phyloP scores from a whole-genome alignment of 2,329 filamentous ascomycete species.

The Trichoderma polysporum region DNA sequence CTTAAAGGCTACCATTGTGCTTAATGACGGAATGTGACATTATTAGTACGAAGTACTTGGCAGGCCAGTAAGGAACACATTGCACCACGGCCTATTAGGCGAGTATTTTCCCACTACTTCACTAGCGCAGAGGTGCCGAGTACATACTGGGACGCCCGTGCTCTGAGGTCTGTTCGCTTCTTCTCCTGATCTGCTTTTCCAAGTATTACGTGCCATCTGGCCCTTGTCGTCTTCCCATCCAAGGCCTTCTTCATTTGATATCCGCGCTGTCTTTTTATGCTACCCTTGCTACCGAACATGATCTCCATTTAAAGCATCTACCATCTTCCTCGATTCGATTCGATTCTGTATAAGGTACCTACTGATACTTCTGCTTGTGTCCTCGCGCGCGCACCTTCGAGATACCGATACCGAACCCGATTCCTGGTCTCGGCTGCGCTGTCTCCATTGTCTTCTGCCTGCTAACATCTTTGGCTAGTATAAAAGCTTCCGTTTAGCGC shows the following conservation, averaged over 20 bases:
- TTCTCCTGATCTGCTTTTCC: conserved; percentile 13
- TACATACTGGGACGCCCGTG: conserved; percentile 8
- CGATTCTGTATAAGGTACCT: conserved; percentile 24
- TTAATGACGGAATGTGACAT: conserved; percentile 19
- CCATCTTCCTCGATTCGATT: conserved; percentile 15
- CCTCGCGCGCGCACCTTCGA: background rate
- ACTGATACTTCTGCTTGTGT: background rate
- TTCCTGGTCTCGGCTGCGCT: background rate
- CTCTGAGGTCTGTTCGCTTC: conserved; percentile 14
- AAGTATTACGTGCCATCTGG: conserved; percentile 19
- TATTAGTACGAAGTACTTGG: background rate
- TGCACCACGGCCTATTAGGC: conserved; percentile 11
- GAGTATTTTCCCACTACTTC: conserved; percentile 11
- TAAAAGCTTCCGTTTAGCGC: conserved; percentile 4
- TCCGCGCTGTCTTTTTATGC: conserved; percentile 22
- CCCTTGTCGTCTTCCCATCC: conserved; percentile 10
- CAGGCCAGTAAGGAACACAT: conserved; percentile 19
- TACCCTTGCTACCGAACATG: conserved; percentile 25
- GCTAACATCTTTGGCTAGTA: conserved; percentile 6
- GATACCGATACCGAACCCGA: background rate
- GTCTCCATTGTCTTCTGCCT: background rate
- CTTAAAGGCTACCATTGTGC: background rate
- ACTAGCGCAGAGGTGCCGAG: conserved; percentile 18
- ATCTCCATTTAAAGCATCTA: conserved; percentile 20
- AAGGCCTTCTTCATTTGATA: conserved; percentile 15